Conservation (phyloP, 78 protist species). For the Polysphondylium violaceum region DNA sequence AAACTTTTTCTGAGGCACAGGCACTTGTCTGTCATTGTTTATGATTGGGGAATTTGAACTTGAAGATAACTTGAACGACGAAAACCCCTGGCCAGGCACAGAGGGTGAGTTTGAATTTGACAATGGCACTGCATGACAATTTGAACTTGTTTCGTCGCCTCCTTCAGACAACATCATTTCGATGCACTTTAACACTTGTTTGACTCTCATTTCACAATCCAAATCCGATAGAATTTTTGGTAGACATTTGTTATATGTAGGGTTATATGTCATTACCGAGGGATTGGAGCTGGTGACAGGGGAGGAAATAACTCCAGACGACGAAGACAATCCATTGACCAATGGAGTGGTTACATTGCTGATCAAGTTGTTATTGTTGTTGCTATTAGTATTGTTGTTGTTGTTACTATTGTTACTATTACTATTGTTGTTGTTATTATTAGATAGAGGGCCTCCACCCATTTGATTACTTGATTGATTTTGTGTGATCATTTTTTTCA, state of each 20-base stretch:
- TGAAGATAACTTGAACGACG: constrained; percentile 42
- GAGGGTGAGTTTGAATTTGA: constrained; percentile 2
- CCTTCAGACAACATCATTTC: constrained; percentile 68
- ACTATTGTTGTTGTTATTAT: too few species aligned
- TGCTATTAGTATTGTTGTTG: too few species aligned
- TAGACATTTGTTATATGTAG: constrained; percentile 69
- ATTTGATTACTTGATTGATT: constrained; percentile 11
- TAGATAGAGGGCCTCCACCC: neutral
- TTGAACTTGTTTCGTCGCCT: constrained; percentile 22
- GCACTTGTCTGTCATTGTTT: constrained; percentile 60
- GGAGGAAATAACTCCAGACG: too few species aligned
- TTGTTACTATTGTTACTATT: too few species aligned
- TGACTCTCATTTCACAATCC: constrained; percentile 75
- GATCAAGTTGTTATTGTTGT: too few species aligned
- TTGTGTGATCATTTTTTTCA: too few species aligned
- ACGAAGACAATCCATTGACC: too few species aligned
- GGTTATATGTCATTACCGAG: constrained; percentile 72
- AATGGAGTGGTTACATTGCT: too few species aligned
- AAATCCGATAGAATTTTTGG: constrained; percentile 63
- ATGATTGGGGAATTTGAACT: constrained; percentile 31
- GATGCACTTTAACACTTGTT: constrained; percentile 60
- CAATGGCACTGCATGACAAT: constrained; percentile 31
- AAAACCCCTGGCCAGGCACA: constrained; percentile 12
- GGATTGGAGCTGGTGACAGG: constrained; percentile 17
- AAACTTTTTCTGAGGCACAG: constrained; percentile 55